Base-by-base conservation (phyloP, 1,139 yeast genomes). In the Sugiyamaella novakii region DNA sequence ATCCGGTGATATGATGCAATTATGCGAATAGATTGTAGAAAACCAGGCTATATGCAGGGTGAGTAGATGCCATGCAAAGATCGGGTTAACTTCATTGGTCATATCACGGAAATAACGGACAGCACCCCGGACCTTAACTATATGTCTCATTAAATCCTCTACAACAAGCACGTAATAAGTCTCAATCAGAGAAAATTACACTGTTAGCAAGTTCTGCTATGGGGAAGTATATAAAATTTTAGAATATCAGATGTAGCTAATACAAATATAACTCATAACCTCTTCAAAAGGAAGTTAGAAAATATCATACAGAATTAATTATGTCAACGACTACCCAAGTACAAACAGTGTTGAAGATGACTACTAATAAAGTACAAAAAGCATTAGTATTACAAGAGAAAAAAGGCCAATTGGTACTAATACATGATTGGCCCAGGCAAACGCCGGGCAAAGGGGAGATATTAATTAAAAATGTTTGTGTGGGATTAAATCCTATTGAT, bases 401-500 rank as follows among this genome's bases (percentile, higher is more conserved):
- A n/a, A 45, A 45, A 14, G 49, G 49, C 19, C 44, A 39, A 30
- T 24, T 45, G 10, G 44, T 24, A 14, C 33, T 47, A 14, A 46
- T 47, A 15, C 33, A 43, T 28, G 37, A 47, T 41, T 47, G 50
- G 50, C 50, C 50, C 2, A 34, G 22, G 22, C 50, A 43, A 17
- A 35, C 24, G 31, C 48, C 48, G 25, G 38, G 36, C 7, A 12
- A 17, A 14, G 44, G 71, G 54, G 79, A 75, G 50, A 60, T 75
- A 7, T 58, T 75, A 41, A 67, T 75, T 6, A 60, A 63, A 43
- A 75, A 75, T 54, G 65, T 64, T 50, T 76, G 68, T 35, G 65
- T 75, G 33, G 79, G 79, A 0, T 56, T 75, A 31, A 75, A 75
- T 54, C 79, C 78, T 10, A 69, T 76, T 34, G 80, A 76, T 54